Base-by-base conservation (phyloP, 768 basidiomycete genomes). In the Ramaria rubella region DNA sequence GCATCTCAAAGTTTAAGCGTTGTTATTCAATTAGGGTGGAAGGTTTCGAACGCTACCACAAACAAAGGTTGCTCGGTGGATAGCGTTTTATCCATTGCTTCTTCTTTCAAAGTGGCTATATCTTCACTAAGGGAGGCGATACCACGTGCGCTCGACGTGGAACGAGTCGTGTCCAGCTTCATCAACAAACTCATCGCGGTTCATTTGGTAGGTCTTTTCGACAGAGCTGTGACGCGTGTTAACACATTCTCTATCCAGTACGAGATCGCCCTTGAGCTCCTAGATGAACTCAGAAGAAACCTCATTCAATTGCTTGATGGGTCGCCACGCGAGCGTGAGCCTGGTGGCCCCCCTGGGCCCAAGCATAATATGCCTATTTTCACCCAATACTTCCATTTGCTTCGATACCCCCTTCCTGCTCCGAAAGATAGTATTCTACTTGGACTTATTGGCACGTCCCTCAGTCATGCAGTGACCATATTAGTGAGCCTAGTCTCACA, bases 121-220 rank as follows among this genome's bases (percentile, higher is more conserved):
- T 58, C 57, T 1, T 61, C 67, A 2, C 69, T 91, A 42, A 72
- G 88, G 49, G 64, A 63, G 30, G 51, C 79, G 19, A 70, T 68
- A 44, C 70, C 77, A 0, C 73, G 71, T 2, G 77, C 79, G 60
- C 15, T 87, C 8, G 84, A 90, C 60, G 76, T 90, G 5, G 90
- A 92, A 69, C 76, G 84, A 34, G 87, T 86, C 2, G 89, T 85
- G 1, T 76, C 77, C 49, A 83, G 83, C 57, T 69, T 90, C 4
- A 64, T 82, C 5, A 85, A 80, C 7, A 90, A 89, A 66, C 68
- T 91, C 1, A 73, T 89, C 24, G 62, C 76, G 23, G 65, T 91
- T 49, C 86, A 88, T 61, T 72, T 89, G 81, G 90, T 91, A 63
- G 52, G 88, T 76, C 24, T 34, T 46, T 29, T 38, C 38, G 17